These are phyloP conservation scores for Nepenthes gracilis DNA, from an alignment of 148 eudicot species.

Conservation along the genomic window DNA sequence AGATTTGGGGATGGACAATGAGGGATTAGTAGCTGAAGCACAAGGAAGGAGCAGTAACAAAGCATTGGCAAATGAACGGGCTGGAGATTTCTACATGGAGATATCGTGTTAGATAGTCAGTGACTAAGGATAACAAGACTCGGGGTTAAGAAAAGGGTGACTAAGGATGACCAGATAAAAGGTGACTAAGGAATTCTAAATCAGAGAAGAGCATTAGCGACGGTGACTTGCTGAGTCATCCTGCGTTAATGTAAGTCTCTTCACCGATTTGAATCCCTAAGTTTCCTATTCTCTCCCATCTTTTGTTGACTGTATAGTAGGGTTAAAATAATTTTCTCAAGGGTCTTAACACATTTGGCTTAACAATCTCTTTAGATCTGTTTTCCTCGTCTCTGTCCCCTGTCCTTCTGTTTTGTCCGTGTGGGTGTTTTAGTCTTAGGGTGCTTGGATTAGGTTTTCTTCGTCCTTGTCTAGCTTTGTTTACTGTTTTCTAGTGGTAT, in stretches of 20 bases:
- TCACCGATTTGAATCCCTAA: constrained; percentile 12
- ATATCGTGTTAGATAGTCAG: neutral
- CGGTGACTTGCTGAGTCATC: constrained; percentile 27
- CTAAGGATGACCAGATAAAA: constrained; percentile 5
- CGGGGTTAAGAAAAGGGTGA: neutral
- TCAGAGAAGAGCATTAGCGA: constrained; percentile 29
- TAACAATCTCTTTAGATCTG: too few relatives aligned
- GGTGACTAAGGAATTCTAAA: constrained; percentile 5
- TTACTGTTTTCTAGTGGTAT: too few relatives aligned
- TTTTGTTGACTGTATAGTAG: neutral
- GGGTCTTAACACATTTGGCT: too few relatives aligned
- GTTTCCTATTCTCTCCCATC: neutral
- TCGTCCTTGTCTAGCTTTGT: too few relatives aligned
- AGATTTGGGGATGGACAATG: too few relatives aligned
- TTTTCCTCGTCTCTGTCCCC: too few relatives aligned
- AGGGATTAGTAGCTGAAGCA: too few relatives aligned
- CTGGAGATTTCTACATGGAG: neutral
- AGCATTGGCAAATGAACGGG: neutral
- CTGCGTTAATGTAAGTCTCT: constrained; percentile 33
- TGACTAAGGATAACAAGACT: neutral
- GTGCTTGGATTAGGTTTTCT: too few relatives aligned
- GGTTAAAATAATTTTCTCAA: too few relatives aligned
- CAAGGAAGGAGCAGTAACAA: too few relatives aligned
- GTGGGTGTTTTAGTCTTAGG: too few relatives aligned
- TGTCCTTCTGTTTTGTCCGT: too few relatives aligned